Percentiles rank a stretch among this genome's conserved stretches.
These are phyloP conservation scores for Nitzschia putrida DNA, from an alignment of 108 stramenopile genomes.

Conservation along the genomic window DNA sequence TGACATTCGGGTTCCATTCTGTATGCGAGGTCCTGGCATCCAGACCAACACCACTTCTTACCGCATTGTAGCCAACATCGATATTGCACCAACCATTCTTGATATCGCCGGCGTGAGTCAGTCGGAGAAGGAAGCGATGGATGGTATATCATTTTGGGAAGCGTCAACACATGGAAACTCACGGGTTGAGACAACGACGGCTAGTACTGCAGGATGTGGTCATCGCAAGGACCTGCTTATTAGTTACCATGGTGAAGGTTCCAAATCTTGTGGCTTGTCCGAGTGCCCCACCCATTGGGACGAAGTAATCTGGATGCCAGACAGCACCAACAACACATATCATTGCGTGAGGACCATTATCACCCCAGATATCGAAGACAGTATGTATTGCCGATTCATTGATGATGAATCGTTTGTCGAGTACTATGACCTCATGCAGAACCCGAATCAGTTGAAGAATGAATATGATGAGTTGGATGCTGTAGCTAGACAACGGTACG, in stretches of 20 bases:
- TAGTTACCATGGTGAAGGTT: slow-evolving; percentile 32
- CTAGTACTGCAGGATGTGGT: no score
- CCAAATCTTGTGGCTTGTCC: slow-evolving; percentile 14
- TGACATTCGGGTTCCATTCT: slow-evolving; percentile 45
- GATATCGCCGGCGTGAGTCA: slow-evolving; percentile 12
- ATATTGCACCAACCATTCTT: slow-evolving; percentile 44
- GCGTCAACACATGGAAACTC: background rate
- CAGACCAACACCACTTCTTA: background rate
- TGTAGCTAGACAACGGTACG: slow-evolving; percentile 20
- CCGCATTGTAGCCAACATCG: slow-evolving; percentile 32
- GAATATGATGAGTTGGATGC: slow-evolving; percentile 11
- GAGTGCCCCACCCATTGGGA: slow-evolving; percentile 28
- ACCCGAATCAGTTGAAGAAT: slow-evolving; percentile 39
- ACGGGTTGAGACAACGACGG: background rate
- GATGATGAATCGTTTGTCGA: slow-evolving; percentile 45
- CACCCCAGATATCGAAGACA: slow-evolving; percentile 7
- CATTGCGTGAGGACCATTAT: slow-evolving; percentile 19
- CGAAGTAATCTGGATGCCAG: slow-evolving; percentile 34
- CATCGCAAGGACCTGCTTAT: slow-evolving; percentile 25
- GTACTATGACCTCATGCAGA: slow-evolving; percentile 31
- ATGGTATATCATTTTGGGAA: slow-evolving; percentile 35
- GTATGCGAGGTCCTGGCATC: slow-evolving; percentile 33
- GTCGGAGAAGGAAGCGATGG: slow-evolving; percentile 21
- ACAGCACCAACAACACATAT: slow-evolving; percentile 33
- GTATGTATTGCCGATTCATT: slow-evolving; percentile 39